A percentile compares a stretch with the other conserved stretches of the same genome.
These are phyloP conservation scores for Sparassis latifolia DNA, from an alignment of 1,284 basidiomycete genomes.

Conservation along the genomic window DNA sequence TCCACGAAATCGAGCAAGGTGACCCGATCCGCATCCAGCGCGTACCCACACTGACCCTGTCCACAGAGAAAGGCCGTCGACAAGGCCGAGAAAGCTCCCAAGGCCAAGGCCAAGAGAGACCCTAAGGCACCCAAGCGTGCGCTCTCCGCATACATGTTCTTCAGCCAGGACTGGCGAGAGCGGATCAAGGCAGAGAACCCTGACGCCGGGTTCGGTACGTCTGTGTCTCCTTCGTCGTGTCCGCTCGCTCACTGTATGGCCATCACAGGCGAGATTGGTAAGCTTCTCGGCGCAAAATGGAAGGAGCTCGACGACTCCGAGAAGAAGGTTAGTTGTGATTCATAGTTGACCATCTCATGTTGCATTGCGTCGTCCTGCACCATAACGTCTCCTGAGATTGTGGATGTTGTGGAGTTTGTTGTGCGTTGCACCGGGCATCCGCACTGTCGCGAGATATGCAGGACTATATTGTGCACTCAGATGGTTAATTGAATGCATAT, in stretches of 20 bases:
- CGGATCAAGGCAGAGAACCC: slow-evolving; percentile 94
- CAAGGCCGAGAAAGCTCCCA: slow-evolving; percentile 55
- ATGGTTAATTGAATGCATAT: too few species aligned
- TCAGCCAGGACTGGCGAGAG: slow-evolving; percentile 93
- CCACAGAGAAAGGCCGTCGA: slow-evolving; percentile 66
- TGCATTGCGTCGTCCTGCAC: neutral
- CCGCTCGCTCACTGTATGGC: slow-evolving; percentile 11
- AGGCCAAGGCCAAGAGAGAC: slow-evolving; percentile 63
- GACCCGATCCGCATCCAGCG: slow-evolving; percentile 20
- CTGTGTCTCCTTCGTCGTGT: slow-evolving; percentile 6
- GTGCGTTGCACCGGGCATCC: too few species aligned
- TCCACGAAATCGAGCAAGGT: slow-evolving; percentile 73
- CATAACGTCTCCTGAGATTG: neutral
- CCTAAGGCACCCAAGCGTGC: slow-evolving; percentile 84
- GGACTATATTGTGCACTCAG: too few species aligned
- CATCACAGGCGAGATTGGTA: slow-evolving; percentile 54
- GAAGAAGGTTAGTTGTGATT: slow-evolving; percentile 57
- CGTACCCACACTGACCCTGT: neutral
- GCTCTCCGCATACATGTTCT: slow-evolving; percentile 98
- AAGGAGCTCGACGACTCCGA: slow-evolving; percentile 60
- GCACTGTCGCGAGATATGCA: too few species aligned
- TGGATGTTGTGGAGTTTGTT: neutral
- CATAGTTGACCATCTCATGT: slow-evolving; percentile 3
- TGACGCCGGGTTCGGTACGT: slow-evolving; percentile 81
- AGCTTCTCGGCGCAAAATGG: slow-evolving; percentile 68